These are phyloP conservation scores for Ganoderma multipileum DNA, from an alignment of 1,284 basidiomycete species.

Conservation along the genomic window DNA sequence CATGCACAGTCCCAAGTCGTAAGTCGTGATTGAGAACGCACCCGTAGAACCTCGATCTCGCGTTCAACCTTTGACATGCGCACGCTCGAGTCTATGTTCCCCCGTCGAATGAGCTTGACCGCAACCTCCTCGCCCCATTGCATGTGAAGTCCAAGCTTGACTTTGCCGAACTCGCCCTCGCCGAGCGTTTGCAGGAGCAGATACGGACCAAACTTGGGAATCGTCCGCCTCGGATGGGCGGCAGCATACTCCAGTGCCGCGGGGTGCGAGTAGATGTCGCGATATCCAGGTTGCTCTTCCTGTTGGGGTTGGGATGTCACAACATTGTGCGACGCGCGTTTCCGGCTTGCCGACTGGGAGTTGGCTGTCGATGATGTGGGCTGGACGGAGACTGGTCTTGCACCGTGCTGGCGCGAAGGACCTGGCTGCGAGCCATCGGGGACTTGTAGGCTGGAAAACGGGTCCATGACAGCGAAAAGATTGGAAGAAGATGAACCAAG, in stretches of 20 bases:
- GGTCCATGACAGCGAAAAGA: slow-evolving; percentile 34
- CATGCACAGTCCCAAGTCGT: slow-evolving; percentile 16
- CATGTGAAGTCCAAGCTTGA: slow-evolving; percentile 95
- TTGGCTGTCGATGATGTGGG: slow-evolving; percentile 45
- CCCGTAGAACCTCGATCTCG: slow-evolving; percentile 96
- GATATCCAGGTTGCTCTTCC: slow-evolving; percentile 56
- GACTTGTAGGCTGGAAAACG: slow-evolving; percentile 50
- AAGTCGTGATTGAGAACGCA: slow-evolving; percentile 49
- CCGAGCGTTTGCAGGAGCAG: slow-evolving; percentile 94
- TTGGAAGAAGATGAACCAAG: slow-evolving; percentile 24
- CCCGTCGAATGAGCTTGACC: slow-evolving; percentile 95
- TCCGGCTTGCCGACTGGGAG: slow-evolving; percentile 48
- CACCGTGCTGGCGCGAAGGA: slow-evolving; percentile 52
- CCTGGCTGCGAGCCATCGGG: slow-evolving; percentile 51
- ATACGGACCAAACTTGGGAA: slow-evolving; percentile 95
- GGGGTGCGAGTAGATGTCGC: slow-evolving; percentile 85
- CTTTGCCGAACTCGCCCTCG: slow-evolving; percentile 99
- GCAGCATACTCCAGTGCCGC: slow-evolving; percentile 86
- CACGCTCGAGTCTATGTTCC: slow-evolving; percentile 88
- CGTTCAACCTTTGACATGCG: slow-evolving; percentile 96
- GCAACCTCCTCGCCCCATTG: slow-evolving; percentile 99
- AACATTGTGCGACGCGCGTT: slow-evolving; percentile 61
- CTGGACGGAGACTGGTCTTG: slow-evolving; percentile 52
- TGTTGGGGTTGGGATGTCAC: slow-evolving; percentile 52
- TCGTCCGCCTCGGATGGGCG: slow-evolving; percentile 84